Evolutionary conservation across 176 grass and related monocot genomes (phyloP), one percentile per base, ranked within the genome.

Genomic region (Aegilops speltoides): DNA sequence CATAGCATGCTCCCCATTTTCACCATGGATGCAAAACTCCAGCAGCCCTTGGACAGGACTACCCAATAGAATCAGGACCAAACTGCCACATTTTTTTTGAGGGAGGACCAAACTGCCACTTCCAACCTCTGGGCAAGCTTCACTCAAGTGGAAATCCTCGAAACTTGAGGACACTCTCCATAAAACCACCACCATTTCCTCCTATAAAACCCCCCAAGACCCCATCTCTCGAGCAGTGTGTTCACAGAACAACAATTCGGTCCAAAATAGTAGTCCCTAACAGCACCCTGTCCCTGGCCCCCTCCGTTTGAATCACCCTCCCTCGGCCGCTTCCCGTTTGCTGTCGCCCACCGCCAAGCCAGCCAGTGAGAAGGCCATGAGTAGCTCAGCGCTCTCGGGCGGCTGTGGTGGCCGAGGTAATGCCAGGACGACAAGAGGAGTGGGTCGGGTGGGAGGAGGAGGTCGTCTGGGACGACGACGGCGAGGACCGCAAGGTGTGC

Each of bases 401-500:
- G 9, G 46, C 73, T 4, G 46, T 26, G 45, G 46, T 28, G 26
- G 15, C 17, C 10, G 26, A 56, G 26, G 26, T 17, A 56, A 8
- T 77, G 73, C 45, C 48, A 56, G 32, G 46, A 20, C 10, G 73
- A 46, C 26, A 16, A 77, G 28, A n/a, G 73, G 19, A 22, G 16
- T 77, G 26, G 73, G 73, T 77, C 26, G 73, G 73, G 46, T 77
- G 73, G 73, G 46, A 77, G 46, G 93, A 92, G 85, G 85, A 90
- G 36, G 68, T 92, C 45, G 82, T 90, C 86, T 82, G 67, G 65
- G 83, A 93, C 73, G 82, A 25, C 59, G 46, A 32, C 15, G 19
- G 17, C 0, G 73, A 16, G 73, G 75, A 81, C 74, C 67, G 87
- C 68, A 82, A 86, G 76, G 90, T 95, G 71, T 85, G 89, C 85